Evolutionary conservation across 257 asterid species (phyloP), one percentile per base, ranked within the genome.

Genomic region (Knoxia roxburghii): DNA sequence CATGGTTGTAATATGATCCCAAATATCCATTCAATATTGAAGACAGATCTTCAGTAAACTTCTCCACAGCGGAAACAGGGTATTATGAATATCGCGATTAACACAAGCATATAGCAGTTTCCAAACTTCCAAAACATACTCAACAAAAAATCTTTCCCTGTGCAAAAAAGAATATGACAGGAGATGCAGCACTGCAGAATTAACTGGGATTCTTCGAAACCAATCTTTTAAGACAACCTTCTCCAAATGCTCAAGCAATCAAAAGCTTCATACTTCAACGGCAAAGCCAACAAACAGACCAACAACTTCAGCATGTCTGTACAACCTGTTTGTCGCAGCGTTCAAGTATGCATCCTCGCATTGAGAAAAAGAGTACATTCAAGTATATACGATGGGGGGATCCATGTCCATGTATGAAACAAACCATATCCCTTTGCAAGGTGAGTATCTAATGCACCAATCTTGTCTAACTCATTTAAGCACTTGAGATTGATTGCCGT

Each of bases 81-180:
- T 70, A 74, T n/a, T 37, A n/a, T n/a, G n/a, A n/a, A n/a, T n/a
- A n/a, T n/a, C n/a, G 61, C 61, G 71, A 58, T 74, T 64, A 67
- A 82, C 74, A 69, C 87, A 81, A 43, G 52, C 72, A 76, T 76
- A 82, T 64, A 87, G 85, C 51, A 60, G 71, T 73, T 68, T 77
- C 97, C 95, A 89, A 7, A 27, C 80, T 68, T 78, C 88, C 33
- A 71, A 67, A 70, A 82, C 75, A 43, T 69, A 68, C 68, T 67
- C 80, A 73, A 72, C 80, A 72, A 69, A 74, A 65, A 43, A 40
- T 76, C 56, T 81, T 74, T 45, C 59, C 70, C 53, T 68, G 52
- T 23, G 60, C 53, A 82, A n/a, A 76, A 87, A 82, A 66, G 94
- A 94, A 61, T 85, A 89, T 18, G 74, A 68, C 17, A 87, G 80